Percentiles rank a stretch among this genome's conserved stretches.
Evolutionary conservation across 441 rosid species (phyloP).

Genomic region (Macaranga tanarius): DNA sequence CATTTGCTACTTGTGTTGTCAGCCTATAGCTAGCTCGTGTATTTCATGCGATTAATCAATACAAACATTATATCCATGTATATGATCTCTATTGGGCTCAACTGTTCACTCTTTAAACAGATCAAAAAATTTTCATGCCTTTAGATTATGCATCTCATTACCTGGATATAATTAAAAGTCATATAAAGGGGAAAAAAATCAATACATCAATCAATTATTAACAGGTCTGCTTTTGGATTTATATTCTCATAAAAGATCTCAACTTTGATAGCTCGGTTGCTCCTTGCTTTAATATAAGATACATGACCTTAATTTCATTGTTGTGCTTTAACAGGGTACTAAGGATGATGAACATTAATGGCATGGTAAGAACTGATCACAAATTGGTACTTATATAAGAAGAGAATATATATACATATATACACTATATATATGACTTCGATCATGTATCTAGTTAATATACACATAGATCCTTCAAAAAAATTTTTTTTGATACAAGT

Average conservation of each 20-base stretch:
- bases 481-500: too few species aligned
- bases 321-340: conserved; percentile 44
- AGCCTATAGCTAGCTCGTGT: conserved; percentile 5
- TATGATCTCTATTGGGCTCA: conserved; percentile 15
- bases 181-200: background rate
- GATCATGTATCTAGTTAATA: too few species aligned
- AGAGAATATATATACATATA: too few species aligned
- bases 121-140: conserved; percentile 10
- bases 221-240: conserved; percentile 31
- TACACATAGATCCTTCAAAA: too few species aligned
- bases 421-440: too few species aligned
- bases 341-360: conserved; percentile 9
- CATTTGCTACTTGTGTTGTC: background rate
- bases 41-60: conserved; percentile 4
- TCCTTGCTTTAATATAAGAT: conserved; percentile 39
- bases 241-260: conserved; percentile 30
- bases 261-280: conserved; percentile 34
- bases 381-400: background rate
- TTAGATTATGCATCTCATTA: conserved; percentile 20
- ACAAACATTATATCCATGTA: conserved; percentile 1
- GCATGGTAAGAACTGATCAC: background rate
- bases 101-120: background rate
- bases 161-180: conserved; percentile 25
- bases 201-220: conserved; percentile 16
- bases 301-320: conserved; percentile 32